Conservation (phyloP, 257 asterid genomes). For the Rhazya stricta region DNA sequence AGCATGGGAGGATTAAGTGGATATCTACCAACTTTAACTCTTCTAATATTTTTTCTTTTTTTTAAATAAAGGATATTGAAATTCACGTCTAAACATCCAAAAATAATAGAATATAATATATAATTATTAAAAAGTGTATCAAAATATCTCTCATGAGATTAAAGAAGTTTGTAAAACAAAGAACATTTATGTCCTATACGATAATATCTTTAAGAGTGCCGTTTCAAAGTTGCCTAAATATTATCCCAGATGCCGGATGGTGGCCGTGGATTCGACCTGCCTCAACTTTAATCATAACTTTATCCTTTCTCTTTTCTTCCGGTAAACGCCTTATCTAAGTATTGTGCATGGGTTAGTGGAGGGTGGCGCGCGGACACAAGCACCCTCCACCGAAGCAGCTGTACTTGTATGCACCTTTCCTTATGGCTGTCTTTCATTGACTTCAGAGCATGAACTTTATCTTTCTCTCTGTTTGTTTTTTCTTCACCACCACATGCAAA, state of each 20-base stretch:
- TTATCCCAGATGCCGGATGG: not conserved
- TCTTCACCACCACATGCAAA: not conserved
- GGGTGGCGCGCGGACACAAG: not conserved
- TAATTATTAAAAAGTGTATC: too few relatives aligned
- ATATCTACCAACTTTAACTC: too few relatives aligned
- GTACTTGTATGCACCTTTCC: not conserved
- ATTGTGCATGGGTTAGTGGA: not conserved
- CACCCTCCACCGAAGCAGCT: not conserved
- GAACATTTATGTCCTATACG: too few relatives aligned
- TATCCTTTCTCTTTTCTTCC: not conserved
- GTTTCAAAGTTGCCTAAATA: conserved; percentile 2
- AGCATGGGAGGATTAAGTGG: too few relatives aligned
- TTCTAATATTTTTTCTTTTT: too few relatives aligned
- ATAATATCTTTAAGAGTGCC: not conserved
- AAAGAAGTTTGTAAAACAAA: too few relatives aligned
- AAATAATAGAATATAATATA: too few relatives aligned
- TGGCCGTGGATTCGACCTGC: too few relatives aligned
- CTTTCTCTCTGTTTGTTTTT: not conserved
- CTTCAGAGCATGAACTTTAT: not conserved
- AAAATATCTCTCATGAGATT: too few relatives aligned
- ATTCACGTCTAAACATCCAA: too few relatives aligned
- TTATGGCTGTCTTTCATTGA: not conserved
- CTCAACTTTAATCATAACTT: too few relatives aligned
- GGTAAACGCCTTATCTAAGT: not conserved
- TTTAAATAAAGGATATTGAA: too few relatives aligned